Conservation (phyloP, 1,284 basidiomycete species). For the Rhizoctonia solani region DNA sequence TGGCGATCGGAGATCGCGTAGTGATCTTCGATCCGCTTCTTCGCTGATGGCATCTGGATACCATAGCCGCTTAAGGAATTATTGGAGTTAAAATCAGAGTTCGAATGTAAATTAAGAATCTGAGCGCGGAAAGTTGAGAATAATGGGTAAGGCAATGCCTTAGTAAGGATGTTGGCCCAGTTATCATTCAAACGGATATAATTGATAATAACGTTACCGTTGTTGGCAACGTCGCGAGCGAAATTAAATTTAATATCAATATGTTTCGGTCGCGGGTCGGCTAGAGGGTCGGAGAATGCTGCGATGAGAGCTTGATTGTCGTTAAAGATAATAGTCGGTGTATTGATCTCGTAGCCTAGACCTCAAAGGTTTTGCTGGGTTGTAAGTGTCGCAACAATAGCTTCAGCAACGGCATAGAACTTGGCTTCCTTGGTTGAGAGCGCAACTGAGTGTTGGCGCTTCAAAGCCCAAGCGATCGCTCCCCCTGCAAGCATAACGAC, state of each 20-base stretch:
- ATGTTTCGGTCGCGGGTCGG: conserved; percentile 43
- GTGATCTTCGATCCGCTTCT: no score
- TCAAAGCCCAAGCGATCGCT: conserved; percentile 48
- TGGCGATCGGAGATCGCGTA: no score
- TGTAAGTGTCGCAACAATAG: conserved; percentile 42
- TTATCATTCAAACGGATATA: conserved; percentile 39
- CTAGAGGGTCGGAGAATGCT: conserved; percentile 39
- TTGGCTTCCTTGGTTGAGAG: conserved; percentile 50
- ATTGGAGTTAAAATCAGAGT: no score
- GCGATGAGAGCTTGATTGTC: conserved; percentile 44
- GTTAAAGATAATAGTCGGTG: conserved; percentile 38
- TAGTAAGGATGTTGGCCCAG: conserved; percentile 41
- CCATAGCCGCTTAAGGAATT: no score
- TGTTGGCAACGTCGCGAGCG: conserved; percentile 40
- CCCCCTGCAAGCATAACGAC: conserved; percentile 44
- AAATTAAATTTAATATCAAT: conserved; percentile 44
- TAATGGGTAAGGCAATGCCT: conserved; percentile 19
- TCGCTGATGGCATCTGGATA: no score
- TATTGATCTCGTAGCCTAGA: conserved; percentile 37
- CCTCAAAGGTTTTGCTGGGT: conserved; percentile 41
- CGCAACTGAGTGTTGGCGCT: conserved; percentile 48
- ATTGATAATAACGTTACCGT: conserved; percentile 25
- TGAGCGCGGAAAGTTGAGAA: no score
- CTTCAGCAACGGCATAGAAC: conserved; percentile 44
- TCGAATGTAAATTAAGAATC: no score